Percentiles rank a stretch among this genome's conserved stretches.
Conservation (phyloP, 108 stramenopile species). For the Skeletonema marinoi region DNA sequence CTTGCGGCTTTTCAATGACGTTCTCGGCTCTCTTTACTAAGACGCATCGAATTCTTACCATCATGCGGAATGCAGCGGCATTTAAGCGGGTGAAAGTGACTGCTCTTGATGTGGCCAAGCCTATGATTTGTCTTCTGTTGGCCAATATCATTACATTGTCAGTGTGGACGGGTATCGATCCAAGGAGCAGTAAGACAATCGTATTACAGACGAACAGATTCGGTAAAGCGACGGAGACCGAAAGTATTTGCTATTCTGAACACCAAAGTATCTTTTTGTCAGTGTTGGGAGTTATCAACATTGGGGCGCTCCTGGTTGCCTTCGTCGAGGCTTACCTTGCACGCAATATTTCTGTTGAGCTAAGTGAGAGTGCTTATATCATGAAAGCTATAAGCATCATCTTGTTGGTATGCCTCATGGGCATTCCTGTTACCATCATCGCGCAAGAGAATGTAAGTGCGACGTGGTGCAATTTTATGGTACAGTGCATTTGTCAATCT, state of each 20-base stretch:
- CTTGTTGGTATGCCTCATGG: conserved; percentile 21
- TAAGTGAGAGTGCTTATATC: conserved; percentile 35
- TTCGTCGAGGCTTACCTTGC: conserved; percentile 46
- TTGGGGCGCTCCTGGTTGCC: conserved; percentile 39
- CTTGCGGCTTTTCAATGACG: conserved; percentile 19
- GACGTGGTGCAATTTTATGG: neutral
- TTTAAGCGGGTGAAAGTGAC: conserved; percentile 55
- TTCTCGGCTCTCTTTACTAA: conserved; percentile 34
- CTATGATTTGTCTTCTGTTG: conserved; percentile 38
- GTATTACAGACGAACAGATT: conserved; percentile 19
- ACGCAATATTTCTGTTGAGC: conserved; percentile 34
- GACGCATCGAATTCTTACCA: conserved; percentile 4
- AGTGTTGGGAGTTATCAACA: conserved; percentile 33
- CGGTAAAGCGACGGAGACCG: conserved; percentile 12
- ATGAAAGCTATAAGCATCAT: conserved; percentile 12
- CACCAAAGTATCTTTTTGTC: conserved; percentile 28
- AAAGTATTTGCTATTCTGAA: conserved; percentile 37
- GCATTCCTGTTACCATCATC: conserved; percentile 26
- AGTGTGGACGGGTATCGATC: conserved; percentile 38
- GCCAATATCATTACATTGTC: conserved; percentile 44
- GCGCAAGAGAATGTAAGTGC: neutral
- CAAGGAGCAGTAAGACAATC: conserved; percentile 1
- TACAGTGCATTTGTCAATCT: neutral
- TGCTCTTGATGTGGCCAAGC: conserved; percentile 47
- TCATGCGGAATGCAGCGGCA: conserved; percentile 18